Percentiles rank a stretch among this genome's conserved stretches.
These are phyloP conservation scores for Leishmania major DNA, from an alignment of 208 protist species.

Conservation along the genomic window DNA sequence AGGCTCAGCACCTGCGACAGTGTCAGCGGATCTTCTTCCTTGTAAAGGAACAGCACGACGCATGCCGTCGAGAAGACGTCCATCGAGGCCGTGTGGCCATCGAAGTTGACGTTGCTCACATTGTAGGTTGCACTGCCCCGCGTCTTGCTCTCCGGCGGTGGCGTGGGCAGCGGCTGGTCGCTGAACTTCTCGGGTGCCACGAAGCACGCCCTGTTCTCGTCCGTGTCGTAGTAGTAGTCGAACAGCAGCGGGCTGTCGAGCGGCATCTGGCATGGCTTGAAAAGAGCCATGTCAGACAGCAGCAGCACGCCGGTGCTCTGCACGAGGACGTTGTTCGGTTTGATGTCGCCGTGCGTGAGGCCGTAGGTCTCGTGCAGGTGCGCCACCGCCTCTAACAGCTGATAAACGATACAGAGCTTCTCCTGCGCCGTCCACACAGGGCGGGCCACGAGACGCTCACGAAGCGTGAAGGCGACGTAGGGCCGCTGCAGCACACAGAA, in stretches of 20 bases:
- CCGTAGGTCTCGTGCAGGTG: slow-evolving; percentile 82
- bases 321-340: slow-evolving; percentile 87
- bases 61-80: slow-evolving; percentile 85
- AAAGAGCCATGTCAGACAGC: slow-evolving; percentile 84
- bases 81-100: slow-evolving; percentile 72
- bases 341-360: slow-evolving; percentile 88
- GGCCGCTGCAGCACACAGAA: slow-evolving; percentile 76
- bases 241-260: slow-evolving; percentile 79
- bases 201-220: slow-evolving; percentile 80
- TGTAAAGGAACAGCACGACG: slow-evolving; percentile 71
- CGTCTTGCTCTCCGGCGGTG: slow-evolving; percentile 28
- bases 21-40: slow-evolving; percentile 67
- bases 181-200: slow-evolving; percentile 89
- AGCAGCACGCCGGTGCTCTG: slow-evolving; percentile 74
- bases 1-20: slow-evolving; percentile 67
- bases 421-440: slow-evolving; percentile 50
- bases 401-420: slow-evolving; percentile 69
- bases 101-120: slow-evolving; percentile 61
- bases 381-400: slow-evolving; percentile 68
- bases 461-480: slow-evolving; percentile 74
- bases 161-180: slow-evolving; percentile 32
- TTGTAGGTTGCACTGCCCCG: slow-evolving; percentile 27
- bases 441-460: slow-evolving; percentile 70
- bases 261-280: slow-evolving; percentile 75
- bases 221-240: slow-evolving; percentile 90